Evolutionary conservation across 106 monocot genomes (phyloP), one percentile per base, ranked within the genome.

Genomic region (Dendrobium nobile): DNA sequence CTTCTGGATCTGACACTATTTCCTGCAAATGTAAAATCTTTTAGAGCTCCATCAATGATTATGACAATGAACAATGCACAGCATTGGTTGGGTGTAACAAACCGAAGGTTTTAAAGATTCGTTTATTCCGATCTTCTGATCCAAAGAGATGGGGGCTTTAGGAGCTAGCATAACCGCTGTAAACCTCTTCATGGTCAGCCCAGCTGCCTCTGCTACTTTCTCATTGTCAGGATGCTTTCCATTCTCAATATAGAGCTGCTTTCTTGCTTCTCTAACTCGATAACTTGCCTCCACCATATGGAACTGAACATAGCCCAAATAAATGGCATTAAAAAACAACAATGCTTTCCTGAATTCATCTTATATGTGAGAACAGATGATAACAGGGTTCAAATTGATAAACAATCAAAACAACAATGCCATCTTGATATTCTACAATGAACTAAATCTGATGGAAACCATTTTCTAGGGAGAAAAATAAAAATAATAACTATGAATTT

Each of bases 221-320:
- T 92, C 79, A 33, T 87, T 82, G 41, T 83, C 81, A n/a, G 92
- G 92, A 24, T 94, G 76, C 61, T 85, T 86, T 82, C 91, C 85
- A 47, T 89, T 91, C 84, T 89, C 84, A 76, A 83, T 89, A 78
- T 88, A 91, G 19, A 97, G 87, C 81, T 92, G 89, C 72, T 92
- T 94, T 58, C 80, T 92, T 11, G 94, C 94, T 78, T 92, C 92
- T 75, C 80, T 81, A 73, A 97, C 94, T 51, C 88, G 87, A 72
- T 92, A 94, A 37, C 88, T 92, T 37, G 97, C 97, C 26, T 97
- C 94, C 33, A 94, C 97, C 94, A 97, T 94, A 86, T 90, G 87
- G 41, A 91, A 88, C 97, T 97, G 82, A 75, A 33, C 75, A 61
- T 16, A 22, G 10, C 65, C 20, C 8, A 67, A 42, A 11, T 19